Evolutionary conservation across 768 basidiomycete genomes (phyloP), one percentile per base, ranked within the genome.

Genomic region (Kwoniella europaea): DNA sequence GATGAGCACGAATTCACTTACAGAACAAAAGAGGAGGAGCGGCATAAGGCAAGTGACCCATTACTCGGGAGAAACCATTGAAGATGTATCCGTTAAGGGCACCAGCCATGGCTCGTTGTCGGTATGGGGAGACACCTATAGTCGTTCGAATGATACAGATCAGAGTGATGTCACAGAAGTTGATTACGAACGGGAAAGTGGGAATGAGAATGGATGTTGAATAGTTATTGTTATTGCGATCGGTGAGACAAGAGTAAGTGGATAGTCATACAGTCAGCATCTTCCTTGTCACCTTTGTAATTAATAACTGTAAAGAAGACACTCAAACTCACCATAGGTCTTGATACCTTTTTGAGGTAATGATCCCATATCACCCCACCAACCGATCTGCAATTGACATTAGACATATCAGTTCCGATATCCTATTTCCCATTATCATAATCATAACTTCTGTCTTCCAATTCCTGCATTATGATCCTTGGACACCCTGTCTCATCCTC

Each of bases 291-390:
- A 2, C 2, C 10, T 53, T 64, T 3, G 15, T 15, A 16, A 62
- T 59, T 46, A 63, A 4, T 55, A 43, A 41, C 41, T 3, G 27
- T 42, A 15, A 43, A 35, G 35, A 29, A 20, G 5, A 20, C 24
- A 4, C 20, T 29, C 59, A 27, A 52, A 88, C 92, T 85, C 79
- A 96, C 94, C 87, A 87, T 96, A 97, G 79, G 87, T 85, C 62
- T 88, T 86, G 69, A 95, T 87, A 63, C 94, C 93, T 85, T 88
- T 92, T 79, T 90, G 90, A 82, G 89, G 90, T 76, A 86, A 86
- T 55, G 87, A 85, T 71, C 88, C 88, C 75, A 87, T 86, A 85
- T 91, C 90, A 85, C 93, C 94, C 93, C 94, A 97, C 94, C 94
- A 97, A 63, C 90, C 86, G 84, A 87, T 91, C 92, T 95, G 35